A percentile compares a stretch with the other conserved stretches of the same genome.
Conservation (phyloP, 2,329 filamentous ascomycete genomes). For the Ascosphaera apis region DNA sequence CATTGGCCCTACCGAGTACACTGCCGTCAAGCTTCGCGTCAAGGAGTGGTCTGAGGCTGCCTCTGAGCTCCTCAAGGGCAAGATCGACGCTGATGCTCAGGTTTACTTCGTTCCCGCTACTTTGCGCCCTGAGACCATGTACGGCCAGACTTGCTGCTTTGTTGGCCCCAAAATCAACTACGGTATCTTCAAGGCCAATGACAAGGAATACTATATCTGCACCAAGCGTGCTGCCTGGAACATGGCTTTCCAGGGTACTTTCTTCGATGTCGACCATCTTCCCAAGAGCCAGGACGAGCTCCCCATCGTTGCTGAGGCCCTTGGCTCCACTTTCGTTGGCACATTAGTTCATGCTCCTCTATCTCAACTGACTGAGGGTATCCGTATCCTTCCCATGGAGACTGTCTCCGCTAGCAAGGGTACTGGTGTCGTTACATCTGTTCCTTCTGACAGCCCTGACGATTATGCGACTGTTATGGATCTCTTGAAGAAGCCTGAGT, state of each 20-base stretch:
- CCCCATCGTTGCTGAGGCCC: slow-evolving; percentile 50
- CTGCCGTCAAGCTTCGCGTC: slow-evolving; percentile 72
- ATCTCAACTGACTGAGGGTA: slow-evolving; percentile 58
- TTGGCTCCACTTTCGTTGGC: slow-evolving; percentile 61
- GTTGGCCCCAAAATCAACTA: slow-evolving; percentile 78
- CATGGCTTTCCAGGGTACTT: slow-evolving; percentile 85
- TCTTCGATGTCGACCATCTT: slow-evolving; percentile 31
- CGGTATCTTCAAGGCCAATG: slow-evolving; percentile 58
- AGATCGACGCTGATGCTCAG: slow-evolving; percentile 53
- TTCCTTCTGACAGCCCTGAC: slow-evolving; percentile 88
- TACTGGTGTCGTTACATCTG: slow-evolving; percentile 86
- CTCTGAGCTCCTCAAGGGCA: slow-evolving; percentile 46
- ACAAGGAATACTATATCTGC: slow-evolving; percentile 62
- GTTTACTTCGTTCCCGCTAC: slow-evolving; percentile 86
- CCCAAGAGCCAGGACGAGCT: slow-evolving; percentile 43
- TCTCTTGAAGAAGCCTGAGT: slow-evolving; percentile 82
- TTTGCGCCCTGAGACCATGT: slow-evolving; percentile 92
- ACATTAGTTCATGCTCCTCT: slow-evolving; percentile 65
- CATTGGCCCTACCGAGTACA: slow-evolving; percentile 74
- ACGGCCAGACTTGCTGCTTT: slow-evolving; percentile 90
- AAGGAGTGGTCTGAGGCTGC: slow-evolving; percentile 69
- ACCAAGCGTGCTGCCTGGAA: slow-evolving; percentile 71
- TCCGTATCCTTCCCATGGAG: slow-evolving; percentile 88
- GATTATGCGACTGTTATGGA: slow-evolving; percentile 80
- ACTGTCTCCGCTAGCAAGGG: slow-evolving; percentile 80